Base-by-base conservation (phyloP, 1,284 basidiomycete species). In the Kalmanozyma brasiliensis region DNA sequence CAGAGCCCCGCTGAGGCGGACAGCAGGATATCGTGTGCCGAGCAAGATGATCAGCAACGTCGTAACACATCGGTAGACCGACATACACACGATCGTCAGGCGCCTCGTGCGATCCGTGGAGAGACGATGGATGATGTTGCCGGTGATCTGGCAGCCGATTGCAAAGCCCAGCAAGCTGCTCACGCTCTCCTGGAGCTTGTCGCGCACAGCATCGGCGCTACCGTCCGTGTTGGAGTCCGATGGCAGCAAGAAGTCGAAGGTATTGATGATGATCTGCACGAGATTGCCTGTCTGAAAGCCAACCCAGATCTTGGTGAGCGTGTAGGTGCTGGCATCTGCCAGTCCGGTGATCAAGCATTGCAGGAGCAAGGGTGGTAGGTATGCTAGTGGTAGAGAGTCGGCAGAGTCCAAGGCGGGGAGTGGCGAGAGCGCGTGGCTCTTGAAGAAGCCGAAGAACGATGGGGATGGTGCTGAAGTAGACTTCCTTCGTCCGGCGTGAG, bases 211-310 rank as follows among this genome's bases (percentile, higher is more conserved):
- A 8, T 41, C 37, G 3, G 26, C 20, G 26, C 22, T 33, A 17
- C 11, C 20, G 30, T 38, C 61, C 8, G 45, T 17, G 22, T 63
- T 63, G n/a, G 59, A 58, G 13, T 38, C 41, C 7, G 59, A 59
- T 2, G 65, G 61, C 5, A 63, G 38, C n/a, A 51, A 17, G 5
- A 52, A 30, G 17, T 62, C 59, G 19, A 61, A 73, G 8, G 58
- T 22, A 17, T 65, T 56, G 55, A 73, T 68, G 24, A 65, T 33
- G 41, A 69, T 41, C 36, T 73, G 65, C 2, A 69, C 66, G 47
- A 73, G 36, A 41, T 69, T 73, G 22, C 69, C 69, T 2, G 69
- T 69, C 69, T 69, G 68, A 30, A 73, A 73, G 26, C 69, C 69
- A 2, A 73, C 48, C 69, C 69, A 73, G 0, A 55, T 64, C 19